Evolutionary conservation across 331 rosid species (phyloP).

Genomic region (Pyracantha coccinea): DNA sequence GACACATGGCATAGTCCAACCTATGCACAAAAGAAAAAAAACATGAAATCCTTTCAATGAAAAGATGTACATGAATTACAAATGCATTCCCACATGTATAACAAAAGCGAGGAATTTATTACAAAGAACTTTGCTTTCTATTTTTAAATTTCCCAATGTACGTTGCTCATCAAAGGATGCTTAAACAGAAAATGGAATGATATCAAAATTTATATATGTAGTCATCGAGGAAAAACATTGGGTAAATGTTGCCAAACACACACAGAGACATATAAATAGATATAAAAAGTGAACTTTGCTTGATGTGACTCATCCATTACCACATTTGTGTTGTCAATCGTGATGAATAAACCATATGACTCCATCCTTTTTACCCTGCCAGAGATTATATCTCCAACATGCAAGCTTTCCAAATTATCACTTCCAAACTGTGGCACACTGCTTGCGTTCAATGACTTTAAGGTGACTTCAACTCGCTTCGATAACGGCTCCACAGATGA

Average conservation of each 20-base stretch:
- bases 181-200: neutral
- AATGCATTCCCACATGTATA: neutral
- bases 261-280: no score
- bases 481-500: slow-evolving; percentile 76
- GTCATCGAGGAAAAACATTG: neutral
- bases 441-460: slow-evolving; percentile 43
- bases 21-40: slow-evolving; percentile 29
- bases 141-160: neutral
- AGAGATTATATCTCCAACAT: slow-evolving; percentile 57
- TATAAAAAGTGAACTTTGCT: neutral
- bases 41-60: neutral
- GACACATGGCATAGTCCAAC: slow-evolving; percentile 91
- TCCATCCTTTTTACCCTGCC: slow-evolving; percentile 85
- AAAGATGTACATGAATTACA: neutral
- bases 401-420: slow-evolving; percentile 45
- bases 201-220: neutral
- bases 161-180: neutral
- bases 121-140: neutral
- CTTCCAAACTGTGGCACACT: slow-evolving; percentile 27
- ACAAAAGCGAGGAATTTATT: neutral
- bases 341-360: slow-evolving; percentile 77
- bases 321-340: slow-evolving; percentile 57
- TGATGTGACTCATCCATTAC: slow-evolving; percentile 24
- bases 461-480: slow-evolving; percentile 77
- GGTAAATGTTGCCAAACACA: no score